A percentile compares a stretch with the other conserved stretches of the same genome.
Evolutionary conservation across 345 rosid genomes (phyloP).

Genomic region (Eucalyptus caleyi): DNA sequence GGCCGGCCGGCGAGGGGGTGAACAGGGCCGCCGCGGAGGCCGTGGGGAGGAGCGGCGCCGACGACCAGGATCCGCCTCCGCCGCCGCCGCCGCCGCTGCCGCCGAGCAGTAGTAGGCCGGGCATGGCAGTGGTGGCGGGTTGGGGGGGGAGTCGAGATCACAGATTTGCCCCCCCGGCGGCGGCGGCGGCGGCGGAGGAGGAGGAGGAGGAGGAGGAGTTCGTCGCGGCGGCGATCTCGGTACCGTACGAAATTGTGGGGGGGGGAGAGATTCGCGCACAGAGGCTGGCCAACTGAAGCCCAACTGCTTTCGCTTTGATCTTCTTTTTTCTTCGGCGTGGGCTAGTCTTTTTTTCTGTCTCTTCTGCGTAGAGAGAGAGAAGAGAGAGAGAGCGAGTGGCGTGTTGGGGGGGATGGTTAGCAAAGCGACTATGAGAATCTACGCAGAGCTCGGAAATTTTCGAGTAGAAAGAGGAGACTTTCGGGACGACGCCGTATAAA

Average conservation of each 20-base stretch:
- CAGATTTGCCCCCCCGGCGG: neutral
- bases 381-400: neutral
- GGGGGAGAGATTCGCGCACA: neutral
- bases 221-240: neutral
- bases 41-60: slow-evolving; percentile 4
- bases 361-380: neutral
- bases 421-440: neutral
- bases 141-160: neutral
- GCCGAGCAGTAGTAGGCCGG: neutral
- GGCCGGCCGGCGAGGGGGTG: slow-evolving; percentile 41
- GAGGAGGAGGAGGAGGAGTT: neutral
- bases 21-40: slow-evolving; percentile 5
- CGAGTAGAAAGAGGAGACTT: neutral
- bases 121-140: neutral
- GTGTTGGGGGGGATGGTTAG: neutral
- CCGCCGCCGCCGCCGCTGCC: neutral
- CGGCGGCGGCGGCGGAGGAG: neutral
- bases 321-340: neutral
- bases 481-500: neutral
- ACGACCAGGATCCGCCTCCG: slow-evolving; percentile 37
- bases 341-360: neutral
- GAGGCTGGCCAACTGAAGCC: neutral
- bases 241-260: neutral
- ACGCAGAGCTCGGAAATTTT: neutral
- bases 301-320: neutral